Evolutionary conservation across 257 asterid genomes (phyloP).

Genomic region (Plantago major): DNA sequence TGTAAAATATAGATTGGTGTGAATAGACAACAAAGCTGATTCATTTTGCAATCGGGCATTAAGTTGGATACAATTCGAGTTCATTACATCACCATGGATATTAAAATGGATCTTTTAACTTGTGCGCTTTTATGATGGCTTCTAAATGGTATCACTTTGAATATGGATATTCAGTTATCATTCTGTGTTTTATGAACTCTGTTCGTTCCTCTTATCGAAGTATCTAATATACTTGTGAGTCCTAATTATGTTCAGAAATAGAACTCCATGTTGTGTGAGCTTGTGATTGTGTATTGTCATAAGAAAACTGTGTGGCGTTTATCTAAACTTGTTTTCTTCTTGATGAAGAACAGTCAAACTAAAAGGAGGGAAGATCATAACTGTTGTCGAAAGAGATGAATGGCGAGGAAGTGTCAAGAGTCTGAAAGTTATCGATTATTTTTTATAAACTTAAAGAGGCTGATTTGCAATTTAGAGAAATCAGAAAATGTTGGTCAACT

Average conservation of each 20-base stretch:
- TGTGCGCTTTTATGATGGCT: background rate
- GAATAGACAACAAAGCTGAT: background rate
- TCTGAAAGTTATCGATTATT: constrained; percentile 51
- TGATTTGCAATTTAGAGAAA: too few species aligned
- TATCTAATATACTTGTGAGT: too few species aligned
- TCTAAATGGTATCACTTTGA: background rate
- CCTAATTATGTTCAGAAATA: too few species aligned
- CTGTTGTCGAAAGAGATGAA: constrained; percentile 64
- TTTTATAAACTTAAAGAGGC: too few species aligned
- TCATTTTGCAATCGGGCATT: background rate
- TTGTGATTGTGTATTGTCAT: too few species aligned
- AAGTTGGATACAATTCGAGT: background rate
- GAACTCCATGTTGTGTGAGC: too few species aligned
- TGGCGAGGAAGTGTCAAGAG: constrained; percentile 46
- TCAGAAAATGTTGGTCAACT: too few species aligned
- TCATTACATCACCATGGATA: background rate
- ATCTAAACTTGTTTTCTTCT: background rate
- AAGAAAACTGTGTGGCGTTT: background rate
- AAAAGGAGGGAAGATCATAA: constrained; percentile 58
- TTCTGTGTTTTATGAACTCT: background rate
- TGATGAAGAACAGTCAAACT: constrained; percentile 62
- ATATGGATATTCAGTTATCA: background rate
- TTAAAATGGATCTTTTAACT: background rate
- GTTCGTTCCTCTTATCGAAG: background rate
- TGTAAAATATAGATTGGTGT: background rate